phyloP scores from a whole-genome alignment of 176 grass and related monocot species.

The Carex pumila region DNA sequence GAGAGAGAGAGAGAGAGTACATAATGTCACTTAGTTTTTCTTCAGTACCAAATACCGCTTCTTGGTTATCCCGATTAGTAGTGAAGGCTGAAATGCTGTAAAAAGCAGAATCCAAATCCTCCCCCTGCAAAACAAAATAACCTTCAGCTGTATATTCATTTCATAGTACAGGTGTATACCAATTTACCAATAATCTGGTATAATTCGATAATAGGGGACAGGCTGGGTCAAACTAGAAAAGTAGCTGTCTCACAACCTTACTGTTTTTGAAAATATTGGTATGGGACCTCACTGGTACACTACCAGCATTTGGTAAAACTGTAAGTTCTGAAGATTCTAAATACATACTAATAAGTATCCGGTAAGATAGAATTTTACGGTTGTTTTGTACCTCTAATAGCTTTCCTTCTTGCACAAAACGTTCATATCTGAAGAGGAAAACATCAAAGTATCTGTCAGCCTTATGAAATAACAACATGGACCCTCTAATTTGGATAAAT shows the following conservation, averaged over 20 bases:
- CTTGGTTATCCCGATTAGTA: slow-evolving; percentile 79
- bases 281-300: background rate
- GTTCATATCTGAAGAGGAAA: slow-evolving; percentile 73
- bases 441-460: background rate
- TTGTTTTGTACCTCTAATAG: slow-evolving; percentile 66
- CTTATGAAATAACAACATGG: background rate
- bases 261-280: background rate
- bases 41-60: slow-evolving; percentile 80
- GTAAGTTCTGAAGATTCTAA: background rate
- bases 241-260: background rate
- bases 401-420: slow-evolving; percentile 80
- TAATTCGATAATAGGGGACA: background rate
- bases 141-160: slow-evolving; percentile 1
- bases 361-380: background rate
- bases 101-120: slow-evolving; percentile 96
- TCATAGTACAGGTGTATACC: background rate
- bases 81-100: slow-evolving; percentile 98
- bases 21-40: slow-evolving; percentile 89
- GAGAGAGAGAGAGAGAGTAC: slow-evolving; percentile 30
- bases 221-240: background rate
- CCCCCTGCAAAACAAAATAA: slow-evolving; percentile 43
- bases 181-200: background rate
- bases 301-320: background rate
- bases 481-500: background rate
- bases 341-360: background rate